Base-by-base conservation (phyloP, 1,139 yeast genomes). In the Saccharomyces hybrid region DNA sequence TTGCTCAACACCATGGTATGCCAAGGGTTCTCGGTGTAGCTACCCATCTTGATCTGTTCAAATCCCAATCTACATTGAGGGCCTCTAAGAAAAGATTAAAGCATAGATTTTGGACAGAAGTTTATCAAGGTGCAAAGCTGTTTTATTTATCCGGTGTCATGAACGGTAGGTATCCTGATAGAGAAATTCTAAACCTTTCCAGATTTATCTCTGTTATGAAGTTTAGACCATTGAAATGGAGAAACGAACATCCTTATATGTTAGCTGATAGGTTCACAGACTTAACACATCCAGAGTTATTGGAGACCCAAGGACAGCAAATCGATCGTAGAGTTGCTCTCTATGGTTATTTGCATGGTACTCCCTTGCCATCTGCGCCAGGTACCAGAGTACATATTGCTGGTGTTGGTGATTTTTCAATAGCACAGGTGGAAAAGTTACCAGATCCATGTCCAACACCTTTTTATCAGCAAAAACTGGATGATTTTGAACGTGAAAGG, bases 401-500 rank as follows among this genome's bases (percentile, higher is more conserved):
- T 1, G 99, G 99, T 63, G 86, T 90, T 4, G 99, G 99, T 54
- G 99, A 95, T 69, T 79, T 84, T 63, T 76, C 83, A 1, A 86
- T 89, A 3, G 77, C 84, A 26, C 79, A 83, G 9, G 84, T 90
- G 21, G 98, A 93, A 70, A 86, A 90, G 64, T 76, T 95, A 53
- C 97, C 98, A 2, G 99, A 95, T 74, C 99, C 99, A 16, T 95
- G 99, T 71, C 99, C 99, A 48, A 93, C 99, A 0, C 99, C 99
- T 2, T 87, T 81, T 66, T 89, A 78, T 64, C 95, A 90, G 67
- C 96, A 90, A 68, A 85, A 80, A 64, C 75, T 89, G 42, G 97
- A 90, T 61, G 96, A 88, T 51, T 71, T 80, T 42, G 91, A 84
- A 71, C 77, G 91, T 65, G 89, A 85, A 63, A 80, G 77, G 60